Base-by-base conservation (phyloP, 306 rosid species). In the Fragaria nilgerrensis region DNA sequence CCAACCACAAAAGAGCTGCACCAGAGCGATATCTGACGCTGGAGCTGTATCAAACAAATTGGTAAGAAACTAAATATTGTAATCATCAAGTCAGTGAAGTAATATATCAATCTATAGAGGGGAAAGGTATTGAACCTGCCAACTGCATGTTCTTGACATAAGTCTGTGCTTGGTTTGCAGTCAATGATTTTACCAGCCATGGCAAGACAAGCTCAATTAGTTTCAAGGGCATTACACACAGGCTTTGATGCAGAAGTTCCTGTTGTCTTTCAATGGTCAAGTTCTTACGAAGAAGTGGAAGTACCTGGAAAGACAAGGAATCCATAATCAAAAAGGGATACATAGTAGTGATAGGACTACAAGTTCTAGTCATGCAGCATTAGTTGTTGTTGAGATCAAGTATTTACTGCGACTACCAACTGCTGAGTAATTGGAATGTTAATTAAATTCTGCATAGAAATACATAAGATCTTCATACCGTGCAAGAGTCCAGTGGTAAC, bases 191-290 rank as follows among this genome's bases (percentile, higher is more conserved):
- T 68, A 87, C 86, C 79, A 95, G 84, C 98, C 98, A 95, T 47
- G 97, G 91, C 64, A 95, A 82, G 78, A 85, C 92, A 29, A 88
- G 87, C 80, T 95, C 92, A 61, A 92, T 95, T 86, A 95, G 80
- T 80, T 88, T 89, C 85, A 95, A 75, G 55, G 98, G 95, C 98
- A 95, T 90, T 92, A 89, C 61, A 84, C 96, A 89, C 83, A 92
- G 87, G 84, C 91, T 92, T 83, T 84, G 91, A 80, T 92, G 87
- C 82, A 90, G 77, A 76, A 95, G 86, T 85, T 90, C 96, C 29
- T 89, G 87, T 84, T 95, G 98, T 79, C 81, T 89, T 84, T 86
- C 79, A 87, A 85, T 73, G 73, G 84, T 84, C 69, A 92, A 87
- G 89, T 82, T 88, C 85, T 85, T 84, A 83, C 90, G 91, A 37